Base-by-base conservation (phyloP, 441 rosid genomes). In the California macrophylla region DNA sequence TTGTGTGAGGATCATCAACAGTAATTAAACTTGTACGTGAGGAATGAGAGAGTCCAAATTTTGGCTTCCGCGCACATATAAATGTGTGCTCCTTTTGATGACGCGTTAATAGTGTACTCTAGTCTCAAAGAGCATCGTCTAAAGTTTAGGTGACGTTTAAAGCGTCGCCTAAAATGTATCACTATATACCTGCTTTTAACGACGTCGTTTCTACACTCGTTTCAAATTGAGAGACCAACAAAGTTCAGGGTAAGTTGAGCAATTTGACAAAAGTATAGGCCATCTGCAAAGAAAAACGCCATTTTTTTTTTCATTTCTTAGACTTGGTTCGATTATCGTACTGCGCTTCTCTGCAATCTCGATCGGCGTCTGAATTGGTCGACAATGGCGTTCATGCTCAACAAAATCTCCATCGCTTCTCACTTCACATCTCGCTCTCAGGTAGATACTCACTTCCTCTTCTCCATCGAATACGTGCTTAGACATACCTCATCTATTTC, bases 341-440 rank as follows among this genome's bases (percentile, higher is more conserved):
- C 50, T 40, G 8, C 50, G 50, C n/a, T 12, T 40, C 50, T 13
- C 50, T 13, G 50, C 50, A 40, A 40, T 15, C 50, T 40, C 50
- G n/a, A 40, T 40, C 50, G 0, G 50, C 2, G 16, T 40, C 50
- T 40, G 15, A 40, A 13, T 40, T 6, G 13, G 15, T n/a, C 50
- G 16, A 40, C 50, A 47, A 90, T 90, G 96, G 96, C 92, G 40
- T 90, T 78, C 73, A 66, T 86, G 61, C 85, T 87, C 52, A 80
- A 74, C 28, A 82, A 80, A 67, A 71, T 83, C 52, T 56, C 75
- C 66, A 69, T 87, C 50, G 79, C 88, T 32, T 82, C 89, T 69
- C 82, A 74, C 64, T 75, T 92, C 60, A 84, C 91, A 82, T 86
- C 89, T 65, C 79, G 71, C 40, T 69, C 79, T 50, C 89, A 81